Conservation (phyloP, 805 yeast species). For the Tetrapisispora iriomotensis region DNA sequence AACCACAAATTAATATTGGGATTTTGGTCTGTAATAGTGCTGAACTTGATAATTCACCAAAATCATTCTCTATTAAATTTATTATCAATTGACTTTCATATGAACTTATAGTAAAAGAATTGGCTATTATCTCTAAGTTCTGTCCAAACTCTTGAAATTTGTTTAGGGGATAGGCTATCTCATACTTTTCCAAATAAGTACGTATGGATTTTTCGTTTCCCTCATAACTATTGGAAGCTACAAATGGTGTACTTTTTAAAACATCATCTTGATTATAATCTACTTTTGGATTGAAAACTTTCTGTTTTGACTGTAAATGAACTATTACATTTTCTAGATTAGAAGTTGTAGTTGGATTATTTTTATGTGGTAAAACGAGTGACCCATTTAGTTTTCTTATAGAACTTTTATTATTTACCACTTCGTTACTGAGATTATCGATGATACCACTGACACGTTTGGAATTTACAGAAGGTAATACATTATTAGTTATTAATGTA, state of each 20-base stretch:
- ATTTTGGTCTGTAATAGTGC: constrained; percentile 47
- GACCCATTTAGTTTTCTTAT: constrained; percentile 25
- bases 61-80: constrained; percentile 52
- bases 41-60: constrained; percentile 43
- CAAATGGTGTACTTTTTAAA: constrained; percentile 23
- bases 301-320: constrained; percentile 31
- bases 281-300: not conserved
- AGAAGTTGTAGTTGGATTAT: constrained; percentile 32
- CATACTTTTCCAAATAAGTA: constrained; percentile 43
- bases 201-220: constrained; percentile 60
- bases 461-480: not conserved
- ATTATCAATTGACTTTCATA: constrained; percentile 47
- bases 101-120: constrained; percentile 12
- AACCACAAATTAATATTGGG: constrained; percentile 65
- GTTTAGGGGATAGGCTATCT: constrained; percentile 46
- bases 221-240: constrained; percentile 47
- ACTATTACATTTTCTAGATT: constrained; percentile 36
- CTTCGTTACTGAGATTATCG: too few relatives aligned
- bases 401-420: constrained; percentile 3
- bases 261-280: constrained; percentile 7
- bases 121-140: constrained; percentile 2
- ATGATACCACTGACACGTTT: too few relatives aligned
- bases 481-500: constrained; percentile 4
- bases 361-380: constrained; percentile 29
- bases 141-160: constrained; percentile 64